A percentile compares a stretch with the other conserved stretches of the same genome.
Conservation (phyloP, 306 rosid species). For the Cajanus cajan region DNA sequence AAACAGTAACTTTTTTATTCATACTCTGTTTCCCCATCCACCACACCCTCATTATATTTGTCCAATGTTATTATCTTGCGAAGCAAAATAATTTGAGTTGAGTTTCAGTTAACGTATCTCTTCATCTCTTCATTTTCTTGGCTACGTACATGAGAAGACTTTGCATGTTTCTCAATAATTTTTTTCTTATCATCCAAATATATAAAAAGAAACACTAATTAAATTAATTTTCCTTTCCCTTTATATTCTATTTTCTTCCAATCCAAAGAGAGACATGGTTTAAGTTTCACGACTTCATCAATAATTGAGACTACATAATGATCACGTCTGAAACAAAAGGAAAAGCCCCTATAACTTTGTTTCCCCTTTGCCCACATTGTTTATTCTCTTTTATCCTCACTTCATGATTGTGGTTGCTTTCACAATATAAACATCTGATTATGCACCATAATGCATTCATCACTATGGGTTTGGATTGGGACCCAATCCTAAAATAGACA, state of each 20-base stretch:
- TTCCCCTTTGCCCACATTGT: slow-evolving; percentile 31
- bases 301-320: not conserved
- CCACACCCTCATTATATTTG: too few species aligned
- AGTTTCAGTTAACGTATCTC: too few species aligned
- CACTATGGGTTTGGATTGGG: slow-evolving; percentile 18
- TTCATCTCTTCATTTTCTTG: too few species aligned
- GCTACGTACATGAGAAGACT: too few species aligned
- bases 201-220: not conserved
- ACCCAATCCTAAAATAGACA: not conserved
- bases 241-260: not conserved
- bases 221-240: not conserved
- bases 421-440: slow-evolving; percentile 27
- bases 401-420: slow-evolving; percentile 31
- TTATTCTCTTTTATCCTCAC: slow-evolving; percentile 24
- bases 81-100: too few species aligned
- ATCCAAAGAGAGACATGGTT: not conserved
- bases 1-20: too few species aligned
- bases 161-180: not conserved
- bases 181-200: not conserved
- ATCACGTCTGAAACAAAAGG: slow-evolving; percentile 18
- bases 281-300: not conserved
- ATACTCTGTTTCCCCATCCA: too few species aligned
- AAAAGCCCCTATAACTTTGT: slow-evolving; percentile 27
- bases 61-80: too few species aligned
- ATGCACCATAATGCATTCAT: slow-evolving; percentile 31